A percentile compares a stretch with the other conserved stretches of the same genome.
These are phyloP conservation scores for Penicillium psychrofluorescens DNA, from an alignment of 495 filamentous ascomycete species.

Conservation along the genomic window DNA sequence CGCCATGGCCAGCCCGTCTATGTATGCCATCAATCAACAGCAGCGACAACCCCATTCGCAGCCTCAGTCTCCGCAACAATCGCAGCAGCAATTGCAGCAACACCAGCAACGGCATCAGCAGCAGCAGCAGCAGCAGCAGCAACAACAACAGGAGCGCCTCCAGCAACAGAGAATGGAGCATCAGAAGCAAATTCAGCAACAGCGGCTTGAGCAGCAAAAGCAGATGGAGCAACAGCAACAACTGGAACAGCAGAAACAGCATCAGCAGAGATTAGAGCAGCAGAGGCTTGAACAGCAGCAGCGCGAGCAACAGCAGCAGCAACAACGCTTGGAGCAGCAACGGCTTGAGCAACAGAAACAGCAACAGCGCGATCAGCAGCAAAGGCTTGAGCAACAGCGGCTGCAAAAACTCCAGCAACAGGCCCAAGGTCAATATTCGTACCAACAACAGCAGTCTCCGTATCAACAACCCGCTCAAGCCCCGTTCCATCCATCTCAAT, in stretches of 20 bases:
- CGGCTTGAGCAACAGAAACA: slow-evolving; percentile 4
- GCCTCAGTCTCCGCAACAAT: slow-evolving; percentile 25
- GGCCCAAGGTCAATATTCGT: slow-evolving; percentile 13
- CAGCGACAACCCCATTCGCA: slow-evolving; percentile 22
- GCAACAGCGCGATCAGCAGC: slow-evolving; percentile 13
- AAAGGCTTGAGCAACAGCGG: slow-evolving; percentile 3
- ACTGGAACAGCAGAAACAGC: slow-evolving; percentile 14
- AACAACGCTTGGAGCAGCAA: slow-evolving; percentile 12
- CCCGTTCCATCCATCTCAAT: slow-evolving; percentile 17
- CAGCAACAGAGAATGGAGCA: slow-evolving; percentile 13
- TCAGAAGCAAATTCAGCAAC: slow-evolving; percentile 12
- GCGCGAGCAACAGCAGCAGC: slow-evolving; percentile 4
- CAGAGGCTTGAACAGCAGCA: slow-evolving; percentile 11
- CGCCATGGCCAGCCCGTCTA: slow-evolving; percentile 20
- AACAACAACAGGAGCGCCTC: neutral
- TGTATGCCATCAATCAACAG: slow-evolving; percentile 20
- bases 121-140: slow-evolving; percentile 10
- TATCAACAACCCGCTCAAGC: slow-evolving; percentile 8
- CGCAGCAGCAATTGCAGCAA: slow-evolving; percentile 20
- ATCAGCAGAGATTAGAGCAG: slow-evolving; percentile 9
- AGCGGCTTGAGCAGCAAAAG: slow-evolving; percentile 7
- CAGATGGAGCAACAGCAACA: slow-evolving; percentile 6
- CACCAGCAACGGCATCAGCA: slow-evolving; percentile 17
- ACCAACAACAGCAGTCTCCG: slow-evolving; percentile 11
- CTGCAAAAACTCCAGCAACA: slow-evolving; percentile 20